These are phyloP conservation scores for Wilcoxina mikolae DNA, from an alignment of 495 filamentous ascomycete genomes.

Conservation along the genomic window DNA sequence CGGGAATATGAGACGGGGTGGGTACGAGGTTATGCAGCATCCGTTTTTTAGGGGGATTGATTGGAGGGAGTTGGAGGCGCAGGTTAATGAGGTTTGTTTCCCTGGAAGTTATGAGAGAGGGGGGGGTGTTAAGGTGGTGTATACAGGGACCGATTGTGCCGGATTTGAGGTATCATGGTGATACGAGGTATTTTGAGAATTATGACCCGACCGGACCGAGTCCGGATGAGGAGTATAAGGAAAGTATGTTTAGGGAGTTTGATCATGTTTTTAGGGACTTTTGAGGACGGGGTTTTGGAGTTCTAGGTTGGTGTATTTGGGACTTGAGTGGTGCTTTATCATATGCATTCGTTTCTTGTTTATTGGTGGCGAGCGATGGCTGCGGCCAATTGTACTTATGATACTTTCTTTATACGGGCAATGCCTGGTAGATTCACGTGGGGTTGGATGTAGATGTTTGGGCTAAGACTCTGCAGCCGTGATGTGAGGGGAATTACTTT, in stretches of 20 bases:
- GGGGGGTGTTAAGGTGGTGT: constrained; percentile 30
- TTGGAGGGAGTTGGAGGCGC: constrained; percentile 61
- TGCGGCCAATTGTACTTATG: too few relatives aligned
- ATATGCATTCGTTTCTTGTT: too few relatives aligned
- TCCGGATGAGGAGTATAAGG: constrained; percentile 46
- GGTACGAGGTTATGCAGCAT: constrained; percentile 66
- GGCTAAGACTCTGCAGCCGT: too few relatives aligned
- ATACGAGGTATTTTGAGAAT: constrained; percentile 80
- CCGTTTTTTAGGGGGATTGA: constrained; percentile 71
- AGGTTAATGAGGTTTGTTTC: constrained; percentile 16
- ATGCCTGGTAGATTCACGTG: too few relatives aligned
- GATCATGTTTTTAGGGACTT: constrained; percentile 71
- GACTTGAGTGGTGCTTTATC: too few relatives aligned
- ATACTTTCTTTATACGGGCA: too few relatives aligned
- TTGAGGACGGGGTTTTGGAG: neutral
- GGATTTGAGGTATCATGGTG: constrained; percentile 60
- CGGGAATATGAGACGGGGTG: constrained; percentile 76
- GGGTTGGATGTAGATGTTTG: too few relatives aligned
- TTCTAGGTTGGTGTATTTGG: too few relatives aligned
- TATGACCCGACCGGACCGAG: constrained; percentile 43
- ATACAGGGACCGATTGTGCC: constrained; percentile 75
- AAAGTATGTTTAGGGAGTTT: constrained; percentile 58
- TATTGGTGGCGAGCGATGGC: too few relatives aligned
- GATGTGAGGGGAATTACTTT: too few relatives aligned
- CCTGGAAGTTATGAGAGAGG: neutral